These are phyloP conservation scores for Talaromyces sp. DNA, from an alignment of 2,329 filamentous ascomycete species.

Conservation along the genomic window DNA sequence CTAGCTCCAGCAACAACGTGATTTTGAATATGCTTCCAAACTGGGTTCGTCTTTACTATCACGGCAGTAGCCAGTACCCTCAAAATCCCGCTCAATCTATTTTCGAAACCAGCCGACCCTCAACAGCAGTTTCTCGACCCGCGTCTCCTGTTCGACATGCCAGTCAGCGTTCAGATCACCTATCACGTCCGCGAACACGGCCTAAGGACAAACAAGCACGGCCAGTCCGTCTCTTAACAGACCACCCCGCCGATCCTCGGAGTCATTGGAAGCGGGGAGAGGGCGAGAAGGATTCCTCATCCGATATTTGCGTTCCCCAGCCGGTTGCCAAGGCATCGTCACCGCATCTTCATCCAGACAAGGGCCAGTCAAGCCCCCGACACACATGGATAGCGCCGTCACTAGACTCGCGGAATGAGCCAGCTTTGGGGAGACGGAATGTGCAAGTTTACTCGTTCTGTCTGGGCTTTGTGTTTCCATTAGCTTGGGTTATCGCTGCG, in stretches of 20 bases:
- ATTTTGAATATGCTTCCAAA: conserved; percentile 40
- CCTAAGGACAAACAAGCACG: conserved; percentile 16
- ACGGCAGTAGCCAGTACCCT: conserved; percentile 51
- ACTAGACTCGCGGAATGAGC: conserved; percentile 59
- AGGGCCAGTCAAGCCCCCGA: conserved; percentile 47
- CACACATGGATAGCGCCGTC: conserved; percentile 72
- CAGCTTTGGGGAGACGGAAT: conserved; percentile 62
- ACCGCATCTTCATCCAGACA: conserved; percentile 64
- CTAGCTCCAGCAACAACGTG: conserved; percentile 40
- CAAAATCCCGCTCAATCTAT: conserved; percentile 35
- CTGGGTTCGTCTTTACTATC: conserved; percentile 62
- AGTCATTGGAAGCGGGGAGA: conserved; percentile 36
- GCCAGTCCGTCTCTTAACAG: conserved; percentile 20
- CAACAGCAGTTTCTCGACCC: conserved; percentile 17
- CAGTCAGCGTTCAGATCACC: conserved; percentile 24
- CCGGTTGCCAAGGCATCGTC: conserved; percentile 62
- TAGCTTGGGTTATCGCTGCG: conserved; percentile 79
- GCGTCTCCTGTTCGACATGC: conserved; percentile 24
- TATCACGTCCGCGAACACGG: conserved; percentile 24
- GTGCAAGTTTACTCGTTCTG: conserved; percentile 70
- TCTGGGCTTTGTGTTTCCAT: conserved; percentile 70
- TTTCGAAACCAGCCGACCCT: conserved; percentile 24
- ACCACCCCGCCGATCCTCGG: conserved; percentile 36
- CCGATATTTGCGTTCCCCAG: conserved; percentile 19
- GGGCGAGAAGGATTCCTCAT: conserved; percentile 22